These are phyloP conservation scores for Saururus chinensis DNA, from an alignment of 164 flowering plant species.

Conservation along the genomic window DNA sequence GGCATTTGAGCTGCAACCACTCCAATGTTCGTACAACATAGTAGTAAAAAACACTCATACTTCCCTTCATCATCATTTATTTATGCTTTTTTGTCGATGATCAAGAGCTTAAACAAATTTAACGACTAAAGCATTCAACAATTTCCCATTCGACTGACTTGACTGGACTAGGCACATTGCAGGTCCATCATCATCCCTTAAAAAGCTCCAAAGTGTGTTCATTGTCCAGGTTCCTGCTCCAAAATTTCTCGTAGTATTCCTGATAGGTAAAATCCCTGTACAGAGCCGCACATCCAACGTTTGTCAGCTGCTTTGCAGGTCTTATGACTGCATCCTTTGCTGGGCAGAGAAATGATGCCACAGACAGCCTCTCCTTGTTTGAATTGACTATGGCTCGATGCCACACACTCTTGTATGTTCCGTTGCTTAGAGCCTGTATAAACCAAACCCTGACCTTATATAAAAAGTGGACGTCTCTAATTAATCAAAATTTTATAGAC, in stretches of 20 bases:
- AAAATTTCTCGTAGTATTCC: slow-evolving; percentile 66
- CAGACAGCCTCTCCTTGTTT: slow-evolving; percentile 44
- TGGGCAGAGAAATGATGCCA: slow-evolving; percentile 74
- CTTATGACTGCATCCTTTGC: slow-evolving; percentile 35
- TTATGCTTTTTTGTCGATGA: no score
- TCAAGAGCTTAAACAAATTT: no score
- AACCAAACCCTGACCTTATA: no score
- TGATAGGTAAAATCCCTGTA: slow-evolving; percentile 58
- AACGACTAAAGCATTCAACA: no score
- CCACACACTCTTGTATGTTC: slow-evolving; percentile 64
- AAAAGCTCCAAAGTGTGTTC: slow-evolving; percentile 69
- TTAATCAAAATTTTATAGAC: no score
- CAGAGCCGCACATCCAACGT: slow-evolving; percentile 20
- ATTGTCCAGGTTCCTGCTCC: slow-evolving; percentile 64
- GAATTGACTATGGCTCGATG: slow-evolving; percentile 68
- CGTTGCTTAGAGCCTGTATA: slow-evolving; percentile 69
- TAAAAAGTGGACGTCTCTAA: no score
- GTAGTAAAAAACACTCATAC: no score
- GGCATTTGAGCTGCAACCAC: no score
- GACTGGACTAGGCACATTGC: no score
- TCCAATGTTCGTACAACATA: no score
- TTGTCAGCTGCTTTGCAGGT: slow-evolving; percentile 29
- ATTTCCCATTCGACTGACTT: no score
- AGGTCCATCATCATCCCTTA: slow-evolving; percentile 14
- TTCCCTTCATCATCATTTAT: no score